These are phyloP conservation scores for Pichia sp. DNA, from an alignment of 1,139 yeast species.

Conservation along the genomic window DNA sequence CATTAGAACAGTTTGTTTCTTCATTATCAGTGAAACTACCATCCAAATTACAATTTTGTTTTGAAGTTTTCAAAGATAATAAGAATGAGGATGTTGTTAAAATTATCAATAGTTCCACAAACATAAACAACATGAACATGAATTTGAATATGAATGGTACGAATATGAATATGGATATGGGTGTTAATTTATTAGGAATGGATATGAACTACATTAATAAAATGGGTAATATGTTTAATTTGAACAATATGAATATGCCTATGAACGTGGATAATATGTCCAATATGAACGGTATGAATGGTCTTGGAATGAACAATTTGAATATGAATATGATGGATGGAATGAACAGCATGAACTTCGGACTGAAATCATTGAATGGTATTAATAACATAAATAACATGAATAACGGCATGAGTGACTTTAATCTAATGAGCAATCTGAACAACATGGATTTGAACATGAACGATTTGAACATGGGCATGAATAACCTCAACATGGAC, in stretches of 20 bases:
- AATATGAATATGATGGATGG: background rate
- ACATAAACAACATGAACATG: background rate
- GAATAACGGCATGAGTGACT: background rate
- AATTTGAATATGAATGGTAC: background rate
- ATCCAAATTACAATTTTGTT: conserved; percentile 32
- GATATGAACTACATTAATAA: background rate
- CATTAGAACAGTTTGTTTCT: conserved; percentile 40
- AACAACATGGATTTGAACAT: background rate
- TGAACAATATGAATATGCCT: background rate
- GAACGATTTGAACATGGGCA: conserved; percentile 2
- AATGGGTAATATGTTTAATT: background rate
- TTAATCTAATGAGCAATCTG: background rate
- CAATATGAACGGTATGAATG: background rate
- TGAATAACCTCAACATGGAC: background rate
- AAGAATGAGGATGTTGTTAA: conserved; percentile 30
- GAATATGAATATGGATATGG: conserved; percentile 4
- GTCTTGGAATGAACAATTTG: background rate
- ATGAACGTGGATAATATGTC: too few species aligned
- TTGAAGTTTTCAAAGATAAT: conserved; percentile 45
- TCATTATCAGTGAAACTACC: conserved; percentile 27
- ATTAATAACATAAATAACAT: background rate
- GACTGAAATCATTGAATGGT: background rate
- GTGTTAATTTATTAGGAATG: too few species aligned
- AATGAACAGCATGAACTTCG: too few species aligned
- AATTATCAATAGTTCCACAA: background rate